phyloP scores from a whole-genome alignment of 176 grass and related monocot species.

The Carex pumila region DNA sequence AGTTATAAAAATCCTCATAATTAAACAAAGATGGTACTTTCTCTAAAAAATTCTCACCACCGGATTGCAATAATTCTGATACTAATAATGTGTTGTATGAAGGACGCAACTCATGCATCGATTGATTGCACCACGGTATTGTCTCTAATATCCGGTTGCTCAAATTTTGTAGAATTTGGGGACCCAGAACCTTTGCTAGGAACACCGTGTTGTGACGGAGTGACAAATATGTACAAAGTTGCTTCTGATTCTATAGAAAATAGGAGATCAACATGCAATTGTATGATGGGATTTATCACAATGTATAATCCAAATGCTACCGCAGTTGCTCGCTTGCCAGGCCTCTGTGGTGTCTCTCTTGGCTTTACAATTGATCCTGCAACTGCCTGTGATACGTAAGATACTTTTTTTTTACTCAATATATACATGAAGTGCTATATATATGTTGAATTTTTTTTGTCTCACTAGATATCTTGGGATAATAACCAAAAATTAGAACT shows the following conservation, averaged over 20 bases:
- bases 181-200: constrained; percentile 22
- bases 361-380: constrained; percentile 12
- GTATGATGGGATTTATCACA: constrained; percentile 35
- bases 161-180: constrained; percentile 27
- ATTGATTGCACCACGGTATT: constrained; percentile 48
- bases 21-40: background rate
- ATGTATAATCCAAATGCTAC: constrained; percentile 39
- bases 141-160: constrained; percentile 39
- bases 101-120: background rate
- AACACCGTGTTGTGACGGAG: constrained; percentile 39
- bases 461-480: background rate
- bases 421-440: background rate
- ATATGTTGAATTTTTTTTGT: background rate
- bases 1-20: background rate
- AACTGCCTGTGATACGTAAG: constrained; percentile 35
- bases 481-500: background rate
- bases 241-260: constrained; percentile 44
- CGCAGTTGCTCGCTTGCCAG: constrained; percentile 49
- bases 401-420: no score
- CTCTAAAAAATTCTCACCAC: background rate
- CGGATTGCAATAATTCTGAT: background rate
- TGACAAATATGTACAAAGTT: constrained; percentile 33
- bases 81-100: background rate
- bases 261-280: constrained; percentile 42
- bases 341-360: constrained; percentile 32